Evolutionary conservation across 768 basidiomycete species (phyloP).

Genomic region (Amylocystis lapponica): DNA sequence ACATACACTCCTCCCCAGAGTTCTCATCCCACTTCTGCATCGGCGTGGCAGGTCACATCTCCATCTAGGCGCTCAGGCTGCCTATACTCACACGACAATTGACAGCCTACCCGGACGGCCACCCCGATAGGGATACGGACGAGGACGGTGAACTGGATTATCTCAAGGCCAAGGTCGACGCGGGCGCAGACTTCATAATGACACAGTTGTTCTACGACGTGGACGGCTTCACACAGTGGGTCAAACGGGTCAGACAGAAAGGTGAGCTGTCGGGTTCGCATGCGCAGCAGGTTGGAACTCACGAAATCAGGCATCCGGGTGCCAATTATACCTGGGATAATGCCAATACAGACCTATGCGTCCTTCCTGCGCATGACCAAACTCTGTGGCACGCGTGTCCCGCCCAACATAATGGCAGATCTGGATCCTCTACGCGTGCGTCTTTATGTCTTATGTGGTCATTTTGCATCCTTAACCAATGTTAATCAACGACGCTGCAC

Average conservation of each 20-base stretch:
- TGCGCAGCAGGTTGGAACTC: not conserved
- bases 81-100: not conserved
- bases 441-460: conserved; percentile 9
- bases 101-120: conserved; percentile 87
- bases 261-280: conserved; percentile 40
- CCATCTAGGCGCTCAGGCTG: not conserved
- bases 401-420: conserved; percentile 54
- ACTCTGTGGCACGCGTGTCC: conserved; percentile 78
- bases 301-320: conserved; percentile 73
- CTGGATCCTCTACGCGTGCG: conserved; percentile 74
- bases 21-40: conserved; percentile 86
- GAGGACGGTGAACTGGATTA: conserved; percentile 62
- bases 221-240: conserved; percentile 81
- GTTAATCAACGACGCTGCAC: not conserved
- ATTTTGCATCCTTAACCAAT: no score
- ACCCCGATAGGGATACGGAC: conserved; percentile 52
- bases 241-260: conserved; percentile 58
- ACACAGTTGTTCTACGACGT: conserved; percentile 98
- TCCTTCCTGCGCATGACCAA: conserved; percentile 91
- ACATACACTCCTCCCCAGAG: conserved; percentile 74
- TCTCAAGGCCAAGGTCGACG: conserved; percentile 85
- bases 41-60: conserved; percentile 78
- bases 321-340: conserved; percentile 92
- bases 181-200: conserved; percentile 92
- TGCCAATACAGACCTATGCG: conserved; percentile 96